Evolutionary conservation across 257 asterid species (phyloP).

Genomic region (Scutellaria minor): DNA sequence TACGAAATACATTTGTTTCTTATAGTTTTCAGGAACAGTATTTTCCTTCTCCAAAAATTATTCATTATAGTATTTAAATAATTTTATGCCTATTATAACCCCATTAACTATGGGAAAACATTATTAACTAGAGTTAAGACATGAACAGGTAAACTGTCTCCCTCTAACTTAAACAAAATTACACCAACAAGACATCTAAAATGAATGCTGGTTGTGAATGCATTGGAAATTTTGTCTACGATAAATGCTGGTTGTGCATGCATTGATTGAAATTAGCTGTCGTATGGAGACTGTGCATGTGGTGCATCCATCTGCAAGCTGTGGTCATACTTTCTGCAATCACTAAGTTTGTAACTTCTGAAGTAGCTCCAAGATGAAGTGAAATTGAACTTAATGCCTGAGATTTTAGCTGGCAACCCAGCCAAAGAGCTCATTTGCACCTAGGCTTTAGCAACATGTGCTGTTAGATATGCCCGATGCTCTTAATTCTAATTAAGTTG

Average conservation of each 20-base stretch:
- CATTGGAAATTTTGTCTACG: background rate
- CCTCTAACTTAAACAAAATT: too few species aligned
- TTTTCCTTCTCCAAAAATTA: background rate
- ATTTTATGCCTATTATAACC: too few species aligned
- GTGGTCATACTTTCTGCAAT: too few species aligned
- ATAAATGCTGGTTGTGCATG: background rate
- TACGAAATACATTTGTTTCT: background rate
- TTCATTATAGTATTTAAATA: background rate
- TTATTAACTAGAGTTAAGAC: too few species aligned
- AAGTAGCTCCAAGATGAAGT: constrained; percentile 4
- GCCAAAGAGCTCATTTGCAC: background rate
- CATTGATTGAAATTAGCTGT: background rate
- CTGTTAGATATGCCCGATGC: background rate
- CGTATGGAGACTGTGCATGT: background rate
- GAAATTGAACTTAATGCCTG: background rate
- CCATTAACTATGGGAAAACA: too few species aligned
- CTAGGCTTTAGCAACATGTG: constrained; percentile 12
- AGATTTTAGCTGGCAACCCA: background rate
- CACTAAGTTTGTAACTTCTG: background rate
- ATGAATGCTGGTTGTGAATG: background rate
- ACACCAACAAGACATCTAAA: too few species aligned
- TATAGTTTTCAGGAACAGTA: background rate
- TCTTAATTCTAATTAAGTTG: background rate
- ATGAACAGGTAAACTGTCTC: too few species aligned
- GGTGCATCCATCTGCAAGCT: background rate